Conservation (phyloP, 2,329 filamentous ascomycete species). For the Diaporthe citri region DNA sequence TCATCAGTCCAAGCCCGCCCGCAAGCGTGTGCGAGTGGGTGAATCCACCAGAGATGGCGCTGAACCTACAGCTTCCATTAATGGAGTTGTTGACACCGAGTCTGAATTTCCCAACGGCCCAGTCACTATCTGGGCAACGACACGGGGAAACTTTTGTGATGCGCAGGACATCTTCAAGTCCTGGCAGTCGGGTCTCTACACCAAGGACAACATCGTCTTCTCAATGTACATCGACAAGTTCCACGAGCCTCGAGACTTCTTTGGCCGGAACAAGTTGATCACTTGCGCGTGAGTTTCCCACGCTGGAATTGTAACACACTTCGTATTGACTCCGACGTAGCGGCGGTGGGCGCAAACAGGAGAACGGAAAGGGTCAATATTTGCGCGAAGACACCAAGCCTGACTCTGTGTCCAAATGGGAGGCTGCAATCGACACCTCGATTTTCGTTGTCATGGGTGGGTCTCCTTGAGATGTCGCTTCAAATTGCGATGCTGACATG, state of each 20-base stretch:
- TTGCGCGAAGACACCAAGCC: not conserved
- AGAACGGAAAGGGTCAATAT: not conserved
- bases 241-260: slow-evolving; percentile 66
- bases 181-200: slow-evolving; percentile 72
- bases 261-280: slow-evolving; percentile 73
- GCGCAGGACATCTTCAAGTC: slow-evolving; percentile 72
- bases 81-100: not conserved
- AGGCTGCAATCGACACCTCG: slow-evolving; percentile 50
- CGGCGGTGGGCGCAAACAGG: slow-evolving; percentile 63
- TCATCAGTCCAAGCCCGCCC: not conserved
- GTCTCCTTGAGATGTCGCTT: slow-evolving; percentile 31
- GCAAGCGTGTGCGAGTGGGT: not conserved
- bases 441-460: slow-evolving; percentile 69
- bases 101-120: not conserved
- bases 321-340: slow-evolving; percentile 46
- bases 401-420: not conserved
- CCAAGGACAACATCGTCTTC: slow-evolving; percentile 59
- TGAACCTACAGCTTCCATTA: not conserved
- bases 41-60: not conserved
- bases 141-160: slow-evolving; percentile 72
- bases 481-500: slow-evolving; percentile 32
- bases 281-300: slow-evolving; percentile 65
- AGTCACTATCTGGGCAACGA: slow-evolving; percentile 68
- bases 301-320: not conserved
- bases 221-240: slow-evolving; percentile 72